These are phyloP conservation scores for Diddensiella transvaalensis DNA, from an alignment of 805 yeast species.

Conservation along the genomic window DNA sequence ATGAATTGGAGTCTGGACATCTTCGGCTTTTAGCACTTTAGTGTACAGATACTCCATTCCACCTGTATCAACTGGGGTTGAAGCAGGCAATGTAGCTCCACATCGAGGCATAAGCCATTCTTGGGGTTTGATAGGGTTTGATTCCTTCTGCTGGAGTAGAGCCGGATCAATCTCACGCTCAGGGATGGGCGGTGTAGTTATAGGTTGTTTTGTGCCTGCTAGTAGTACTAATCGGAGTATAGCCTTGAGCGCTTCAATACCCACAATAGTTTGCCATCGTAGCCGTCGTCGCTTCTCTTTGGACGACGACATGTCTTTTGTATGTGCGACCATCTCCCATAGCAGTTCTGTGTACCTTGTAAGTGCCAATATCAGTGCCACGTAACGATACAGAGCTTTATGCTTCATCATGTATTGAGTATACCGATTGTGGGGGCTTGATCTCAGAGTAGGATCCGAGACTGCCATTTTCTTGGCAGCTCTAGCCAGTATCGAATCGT, in stretches of 20 bases:
- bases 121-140: conserved; percentile 2
- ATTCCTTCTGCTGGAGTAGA: conserved; percentile 7
- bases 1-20: conserved; percentile 30
- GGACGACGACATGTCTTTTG: background rate
- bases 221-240: conserved; percentile 32
- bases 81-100: conserved; percentile 21
- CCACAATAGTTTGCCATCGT: conserved; percentile 31
- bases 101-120: conserved; percentile 29
- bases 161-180: conserved; percentile 36
- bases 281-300: conserved; percentile 9
- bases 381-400: conserved; percentile 24
- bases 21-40: conserved; percentile 32
- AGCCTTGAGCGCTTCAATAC: conserved; percentile 32
- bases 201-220: conserved; percentile 28
- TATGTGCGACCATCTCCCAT: conserved; percentile 35
- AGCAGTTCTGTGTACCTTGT: conserved; percentile 36
- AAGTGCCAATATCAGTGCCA: conserved; percentile 31
- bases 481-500: conserved; percentile 35
- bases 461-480: conserved; percentile 26
- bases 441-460: conserved; percentile 19
- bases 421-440: conserved; percentile 30
- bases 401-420: conserved; percentile 23
- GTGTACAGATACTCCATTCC: conserved; percentile 24
- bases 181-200: conserved; percentile 32
- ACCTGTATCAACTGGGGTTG: conserved; percentile 14